phyloP scores from a whole-genome alignment of 1,284 basidiomycete genomes.

The Cryptococcus sp. region DNA sequence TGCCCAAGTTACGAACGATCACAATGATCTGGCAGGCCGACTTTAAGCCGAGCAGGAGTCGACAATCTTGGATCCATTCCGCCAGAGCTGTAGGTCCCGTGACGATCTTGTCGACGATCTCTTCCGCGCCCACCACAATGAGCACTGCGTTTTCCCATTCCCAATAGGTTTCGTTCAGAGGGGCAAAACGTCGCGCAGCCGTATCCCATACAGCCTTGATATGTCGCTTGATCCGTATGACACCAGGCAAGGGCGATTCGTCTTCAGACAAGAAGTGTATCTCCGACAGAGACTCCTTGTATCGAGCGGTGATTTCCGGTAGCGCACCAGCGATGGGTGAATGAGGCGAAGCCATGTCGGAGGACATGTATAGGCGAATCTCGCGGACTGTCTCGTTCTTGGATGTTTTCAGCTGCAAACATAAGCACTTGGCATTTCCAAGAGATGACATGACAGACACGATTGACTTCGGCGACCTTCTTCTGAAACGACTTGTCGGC shows the following conservation, averaged over 20 bases:
- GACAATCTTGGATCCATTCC: constrained; percentile 29
- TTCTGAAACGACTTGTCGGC: constrained; percentile 37
- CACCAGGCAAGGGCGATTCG: constrained; percentile 26
- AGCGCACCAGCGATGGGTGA: constrained; percentile 39
- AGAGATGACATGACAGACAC: constrained; percentile 17
- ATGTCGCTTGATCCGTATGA: constrained; percentile 41
- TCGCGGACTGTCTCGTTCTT: constrained; percentile 43
- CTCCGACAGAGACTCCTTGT: constrained; percentile 30
- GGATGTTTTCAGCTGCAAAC: constrained; percentile 34
- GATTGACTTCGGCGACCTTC: constrained; percentile 33
- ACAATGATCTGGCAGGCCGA: constrained; percentile 33
- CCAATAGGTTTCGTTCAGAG: constrained; percentile 27
- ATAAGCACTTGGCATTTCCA: not conserved
- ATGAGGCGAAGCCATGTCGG: constrained; percentile 29
- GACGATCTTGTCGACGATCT: constrained; percentile 35
- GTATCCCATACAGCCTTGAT: constrained; percentile 33
- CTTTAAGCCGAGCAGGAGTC: constrained; percentile 20
- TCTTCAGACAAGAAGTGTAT: constrained; percentile 21
- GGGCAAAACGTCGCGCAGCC: constrained; percentile 26
- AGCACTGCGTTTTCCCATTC: constrained; percentile 46
- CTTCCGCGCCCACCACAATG: constrained; percentile 36
- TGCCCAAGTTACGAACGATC: constrained; percentile 40
- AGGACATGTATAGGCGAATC: constrained; percentile 39
- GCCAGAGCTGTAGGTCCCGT: constrained; percentile 17
- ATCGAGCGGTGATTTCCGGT: constrained; percentile 31